These are phyloP conservation scores for Arxiozyma heterogenica DNA, from an alignment of 1,139 yeast species.

Conservation along the genomic window DNA sequence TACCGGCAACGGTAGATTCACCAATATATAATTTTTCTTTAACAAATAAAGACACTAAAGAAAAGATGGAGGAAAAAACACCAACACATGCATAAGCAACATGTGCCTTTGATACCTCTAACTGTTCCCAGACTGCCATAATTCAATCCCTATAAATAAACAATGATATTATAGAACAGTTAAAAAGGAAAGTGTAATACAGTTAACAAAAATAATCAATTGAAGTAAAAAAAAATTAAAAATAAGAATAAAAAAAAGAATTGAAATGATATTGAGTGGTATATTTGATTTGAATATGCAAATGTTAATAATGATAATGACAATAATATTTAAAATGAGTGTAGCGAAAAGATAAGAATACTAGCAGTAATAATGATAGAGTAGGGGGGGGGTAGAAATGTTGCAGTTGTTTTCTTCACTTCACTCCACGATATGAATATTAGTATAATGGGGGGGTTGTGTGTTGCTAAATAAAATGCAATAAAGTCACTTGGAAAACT, in stretches of 20 bases:
- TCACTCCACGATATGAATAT: not conserved
- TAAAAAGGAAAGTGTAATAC: not conserved
- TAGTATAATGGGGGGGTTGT: not conserved
- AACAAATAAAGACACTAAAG: slow-evolving; percentile 81
- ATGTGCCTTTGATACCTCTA: slow-evolving; percentile 52
- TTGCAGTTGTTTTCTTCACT: not conserved
- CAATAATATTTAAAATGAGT: not conserved
- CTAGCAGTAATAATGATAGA: not conserved
- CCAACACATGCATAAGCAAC: slow-evolving; percentile 91
- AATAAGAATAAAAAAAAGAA: too few relatives aligned
- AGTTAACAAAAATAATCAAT: not conserved
- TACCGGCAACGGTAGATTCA: slow-evolving; percentile 89
- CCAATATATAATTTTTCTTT: slow-evolving; percentile 87
- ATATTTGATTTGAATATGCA: not conserved
- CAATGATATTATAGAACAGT: not conserved
- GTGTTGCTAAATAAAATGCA: not conserved
- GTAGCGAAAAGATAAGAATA: not conserved
- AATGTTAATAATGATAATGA: too few relatives aligned
- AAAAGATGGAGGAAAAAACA: slow-evolving; percentile 76
- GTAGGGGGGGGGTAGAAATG: not conserved
- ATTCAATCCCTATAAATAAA: too few relatives aligned
- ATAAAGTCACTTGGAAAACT: not conserved
- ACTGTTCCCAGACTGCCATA: slow-evolving; percentile 32
- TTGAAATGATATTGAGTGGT: not conserved
- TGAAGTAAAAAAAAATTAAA: not conserved